Conservation (phyloP, 140 eudicot species). For the Senecio squalidus region DNA sequence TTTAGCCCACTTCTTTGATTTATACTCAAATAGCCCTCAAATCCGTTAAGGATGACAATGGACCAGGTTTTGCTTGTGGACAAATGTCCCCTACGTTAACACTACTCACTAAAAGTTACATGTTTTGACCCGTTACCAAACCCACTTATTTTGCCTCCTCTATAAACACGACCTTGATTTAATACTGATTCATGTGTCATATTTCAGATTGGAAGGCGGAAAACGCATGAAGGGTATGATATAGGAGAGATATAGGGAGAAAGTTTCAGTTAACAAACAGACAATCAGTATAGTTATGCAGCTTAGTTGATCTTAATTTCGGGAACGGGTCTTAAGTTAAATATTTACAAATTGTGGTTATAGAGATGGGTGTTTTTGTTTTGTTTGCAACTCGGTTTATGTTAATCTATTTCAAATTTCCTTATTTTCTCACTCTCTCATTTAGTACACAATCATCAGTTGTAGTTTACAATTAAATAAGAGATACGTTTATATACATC, state of each 20-base stretch:
- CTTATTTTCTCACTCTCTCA: not conserved
- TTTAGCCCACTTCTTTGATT: too few relatives aligned
- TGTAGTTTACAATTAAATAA: too few relatives aligned
- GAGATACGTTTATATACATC: too few relatives aligned
- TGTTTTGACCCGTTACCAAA: not conserved
- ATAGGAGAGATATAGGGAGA: constrained; percentile 12
- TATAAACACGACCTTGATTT: not conserved
- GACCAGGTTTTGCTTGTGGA: too few relatives aligned
- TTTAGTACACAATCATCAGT: too few relatives aligned
- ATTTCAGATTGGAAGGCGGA: constrained; percentile 24
- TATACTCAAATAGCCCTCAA: too few relatives aligned
- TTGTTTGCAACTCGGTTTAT: constrained; percentile 16
- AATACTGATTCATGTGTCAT: not conserved
- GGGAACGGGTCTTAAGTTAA: not conserved
- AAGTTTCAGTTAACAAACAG: constrained; percentile 24
- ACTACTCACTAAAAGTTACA: too few relatives aligned
- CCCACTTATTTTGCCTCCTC: not conserved
- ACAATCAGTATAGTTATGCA: constrained; percentile 28
- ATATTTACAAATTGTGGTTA: constrained; percentile 22
- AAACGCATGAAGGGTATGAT: constrained; percentile 18
- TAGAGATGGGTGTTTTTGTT: constrained; percentile 9
- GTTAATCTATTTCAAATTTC: constrained; percentile 3
- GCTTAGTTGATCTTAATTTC: constrained; percentile 14
- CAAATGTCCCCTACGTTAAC: too few relatives aligned
- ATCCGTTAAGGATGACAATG: too few relatives aligned